phyloP scores from a whole-genome alignment of 1,139 yeast genomes.

The Hyphopichia pseudoburtonii region DNA sequence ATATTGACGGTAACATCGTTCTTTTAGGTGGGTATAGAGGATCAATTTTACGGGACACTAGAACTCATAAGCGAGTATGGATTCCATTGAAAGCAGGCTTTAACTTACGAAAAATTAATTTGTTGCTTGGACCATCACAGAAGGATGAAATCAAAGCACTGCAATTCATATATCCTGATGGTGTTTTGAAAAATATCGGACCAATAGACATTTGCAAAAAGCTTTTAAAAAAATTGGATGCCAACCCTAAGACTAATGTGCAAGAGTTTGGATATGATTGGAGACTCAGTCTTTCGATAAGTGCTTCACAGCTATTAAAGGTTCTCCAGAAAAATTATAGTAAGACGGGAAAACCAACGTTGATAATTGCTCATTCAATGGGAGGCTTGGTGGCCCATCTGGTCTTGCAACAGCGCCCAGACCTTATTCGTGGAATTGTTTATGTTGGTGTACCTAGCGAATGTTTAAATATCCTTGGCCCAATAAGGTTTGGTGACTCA shows the following conservation, averaged over 20 bases:
- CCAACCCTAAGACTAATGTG: constrained; percentile 62
- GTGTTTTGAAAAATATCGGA: constrained; percentile 78
- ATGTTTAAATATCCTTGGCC: constrained; percentile 85
- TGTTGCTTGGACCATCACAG: constrained; percentile 68
- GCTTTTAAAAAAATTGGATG: constrained; percentile 52
- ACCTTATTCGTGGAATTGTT: constrained; percentile 66
- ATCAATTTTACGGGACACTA: constrained; percentile 66
- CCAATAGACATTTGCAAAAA: constrained; percentile 78
- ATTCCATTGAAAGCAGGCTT: constrained; percentile 86
- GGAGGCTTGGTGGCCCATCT: constrained; percentile 87
- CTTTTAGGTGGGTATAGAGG: constrained; percentile 90
- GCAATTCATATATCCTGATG: constrained; percentile 64
- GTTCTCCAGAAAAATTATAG: constrained; percentile 44
- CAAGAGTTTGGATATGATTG: constrained; percentile 88
- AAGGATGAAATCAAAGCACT: constrained; percentile 59
- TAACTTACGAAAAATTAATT: constrained; percentile 65
- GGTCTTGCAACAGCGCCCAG: constrained; percentile 67
- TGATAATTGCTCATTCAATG: constrained; percentile 88
- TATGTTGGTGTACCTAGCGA: constrained; percentile 85
- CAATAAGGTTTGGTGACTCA: constrained; percentile 77
- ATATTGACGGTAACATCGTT: constrained; percentile 72
- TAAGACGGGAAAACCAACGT: constrained; percentile 51
- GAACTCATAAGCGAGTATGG: constrained; percentile 73
- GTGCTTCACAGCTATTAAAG: constrained; percentile 48
- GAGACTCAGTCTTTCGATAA: constrained; percentile 66